A percentile compares a stretch with the other conserved stretches of the same genome.
These are phyloP conservation scores for Ceriops tagal DNA, from an alignment of 345 rosid genomes.

Conservation along the genomic window DNA sequence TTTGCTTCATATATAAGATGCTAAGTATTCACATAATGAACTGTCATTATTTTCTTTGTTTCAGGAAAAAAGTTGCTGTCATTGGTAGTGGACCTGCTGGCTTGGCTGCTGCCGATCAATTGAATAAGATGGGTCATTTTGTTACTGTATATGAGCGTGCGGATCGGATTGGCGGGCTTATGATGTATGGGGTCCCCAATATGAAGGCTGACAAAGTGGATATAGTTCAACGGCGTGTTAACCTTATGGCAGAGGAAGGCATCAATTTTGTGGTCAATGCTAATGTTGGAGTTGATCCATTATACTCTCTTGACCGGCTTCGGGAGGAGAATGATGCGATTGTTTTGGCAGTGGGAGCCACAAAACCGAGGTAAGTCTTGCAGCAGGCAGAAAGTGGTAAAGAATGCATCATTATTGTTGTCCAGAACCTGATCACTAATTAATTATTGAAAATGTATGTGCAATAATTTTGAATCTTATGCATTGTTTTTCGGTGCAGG, in stretches of 20 bases:
- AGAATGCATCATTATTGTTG: background rate
- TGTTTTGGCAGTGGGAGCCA: conserved; percentile 89
- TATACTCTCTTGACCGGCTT: conserved; percentile 65
- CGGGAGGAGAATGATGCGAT: conserved; percentile 79
- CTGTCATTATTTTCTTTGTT: conserved; percentile 10
- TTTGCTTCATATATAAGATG: background rate
- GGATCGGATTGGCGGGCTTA: conserved; percentile 97
- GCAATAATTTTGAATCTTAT: background rate
- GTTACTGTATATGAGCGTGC: conserved; percentile 96
- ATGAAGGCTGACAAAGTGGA: conserved; percentile 95
- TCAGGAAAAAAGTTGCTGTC: conserved; percentile 79
- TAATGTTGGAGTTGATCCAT: conserved; percentile 75
- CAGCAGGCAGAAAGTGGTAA: background rate
- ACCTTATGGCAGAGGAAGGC: conserved; percentile 91
- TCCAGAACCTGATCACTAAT: no score
- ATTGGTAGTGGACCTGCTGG: conserved; percentile 98
- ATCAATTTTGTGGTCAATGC: conserved; percentile 85
- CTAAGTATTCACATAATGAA: background rate
- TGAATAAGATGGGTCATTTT: conserved; percentile 87
- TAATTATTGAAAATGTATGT: no score
- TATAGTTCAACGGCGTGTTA: conserved; percentile 87
- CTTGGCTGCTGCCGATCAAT: conserved; percentile 97
- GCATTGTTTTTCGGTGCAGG: conserved; percentile 43
- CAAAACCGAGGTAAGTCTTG: conserved; percentile 75
- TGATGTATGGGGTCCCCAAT: conserved; percentile 99